Percentiles rank a stretch among this genome's conserved stretches.
Evolutionary conservation across 2,329 filamentous ascomycete genomes (phyloP).

Genomic region (Monosporascus sp.): DNA sequence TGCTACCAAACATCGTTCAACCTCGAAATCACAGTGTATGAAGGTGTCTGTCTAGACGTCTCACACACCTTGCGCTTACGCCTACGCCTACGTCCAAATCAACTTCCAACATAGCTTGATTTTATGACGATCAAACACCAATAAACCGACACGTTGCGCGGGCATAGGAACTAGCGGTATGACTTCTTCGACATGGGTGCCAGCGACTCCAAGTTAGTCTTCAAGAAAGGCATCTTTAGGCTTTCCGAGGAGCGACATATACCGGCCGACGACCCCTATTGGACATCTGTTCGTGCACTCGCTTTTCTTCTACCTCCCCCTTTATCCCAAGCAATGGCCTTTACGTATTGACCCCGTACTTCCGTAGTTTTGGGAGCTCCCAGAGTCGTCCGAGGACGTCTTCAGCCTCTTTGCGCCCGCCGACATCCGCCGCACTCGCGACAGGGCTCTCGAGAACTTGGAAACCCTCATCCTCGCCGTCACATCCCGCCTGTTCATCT

Average conservation of each 20-base stretch:
- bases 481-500: constrained; percentile 73
- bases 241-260: constrained; percentile 90
- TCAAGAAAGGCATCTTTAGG: constrained; percentile 97
- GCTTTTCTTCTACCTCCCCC: constrained; percentile 1
- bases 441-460: constrained; percentile 78
- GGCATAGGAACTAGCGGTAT: constrained; percentile 15
- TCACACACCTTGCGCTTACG: too few species aligned
- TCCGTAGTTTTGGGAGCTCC: constrained; percentile 88
- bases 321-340: neutral
- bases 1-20: too few species aligned
- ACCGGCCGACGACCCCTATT: constrained; percentile 82
- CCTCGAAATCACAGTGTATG: too few species aligned
- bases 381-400: constrained; percentile 91
- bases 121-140: neutral
- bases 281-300: constrained; percentile 68
- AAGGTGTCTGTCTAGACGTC: too few species aligned
- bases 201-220: constrained; percentile 96
- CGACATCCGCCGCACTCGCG: constrained; percentile 82
- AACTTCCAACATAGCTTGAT: too few species aligned
- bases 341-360: constrained; percentile 11
- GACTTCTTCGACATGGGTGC: constrained; percentile 68
- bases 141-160: neutral
- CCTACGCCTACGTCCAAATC: too few species aligned
- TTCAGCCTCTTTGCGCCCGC: constrained; percentile 91
- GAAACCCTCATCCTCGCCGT: constrained; percentile 83